These are phyloP conservation scores for Fusarium burgessii DNA, from an alignment of 2,329 filamentous ascomycete genomes.

Conservation along the genomic window DNA sequence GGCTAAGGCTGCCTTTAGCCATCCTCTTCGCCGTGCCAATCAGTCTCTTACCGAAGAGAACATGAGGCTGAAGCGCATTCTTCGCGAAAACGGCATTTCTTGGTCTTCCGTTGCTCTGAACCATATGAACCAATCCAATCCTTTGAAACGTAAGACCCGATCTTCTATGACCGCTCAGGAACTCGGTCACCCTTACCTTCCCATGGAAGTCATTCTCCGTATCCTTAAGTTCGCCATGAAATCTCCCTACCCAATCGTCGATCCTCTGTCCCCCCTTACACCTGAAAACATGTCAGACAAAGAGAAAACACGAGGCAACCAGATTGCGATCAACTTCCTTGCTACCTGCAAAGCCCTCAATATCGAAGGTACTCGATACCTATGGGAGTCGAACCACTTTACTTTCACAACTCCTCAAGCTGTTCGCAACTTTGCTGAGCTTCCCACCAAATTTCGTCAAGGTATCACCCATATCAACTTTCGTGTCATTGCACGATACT, in stretches of 20 bases:
- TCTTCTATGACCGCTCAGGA: constrained; percentile 48
- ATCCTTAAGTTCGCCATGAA: constrained; percentile 65
- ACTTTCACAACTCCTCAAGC: constrained; percentile 65
- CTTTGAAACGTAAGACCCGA: constrained; percentile 50
- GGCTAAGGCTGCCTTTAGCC: constrained; percentile 61
- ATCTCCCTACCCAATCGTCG: constrained; percentile 63
- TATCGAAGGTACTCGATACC: constrained; percentile 60
- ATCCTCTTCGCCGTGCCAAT: constrained; percentile 62
- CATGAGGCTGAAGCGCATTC: constrained; percentile 61
- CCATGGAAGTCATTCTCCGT: constrained; percentile 64
- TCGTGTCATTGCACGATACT: constrained; percentile 67
- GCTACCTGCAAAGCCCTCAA: constrained; percentile 63
- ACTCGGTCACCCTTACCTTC: constrained; percentile 57
- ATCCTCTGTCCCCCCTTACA: constrained; percentile 62
- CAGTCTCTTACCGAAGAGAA: constrained; percentile 62
- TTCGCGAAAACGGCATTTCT: constrained; percentile 64
- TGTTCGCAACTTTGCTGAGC: constrained; percentile 61
- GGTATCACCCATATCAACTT: constrained; percentile 61
- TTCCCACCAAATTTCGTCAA: constrained; percentile 57
- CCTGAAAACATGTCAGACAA: constrained; percentile 57
- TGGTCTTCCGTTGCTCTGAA: constrained; percentile 58
- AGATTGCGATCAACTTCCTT: constrained; percentile 66
- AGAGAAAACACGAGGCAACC: constrained; percentile 59
- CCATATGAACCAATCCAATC: constrained; percentile 50
- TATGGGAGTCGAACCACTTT: constrained; percentile 67